Percentiles rank a stretch among this genome's conserved stretches.
Evolutionary conservation across 768 basidiomycete genomes (phyloP).

Genomic region (Termitomyces sp.): DNA sequence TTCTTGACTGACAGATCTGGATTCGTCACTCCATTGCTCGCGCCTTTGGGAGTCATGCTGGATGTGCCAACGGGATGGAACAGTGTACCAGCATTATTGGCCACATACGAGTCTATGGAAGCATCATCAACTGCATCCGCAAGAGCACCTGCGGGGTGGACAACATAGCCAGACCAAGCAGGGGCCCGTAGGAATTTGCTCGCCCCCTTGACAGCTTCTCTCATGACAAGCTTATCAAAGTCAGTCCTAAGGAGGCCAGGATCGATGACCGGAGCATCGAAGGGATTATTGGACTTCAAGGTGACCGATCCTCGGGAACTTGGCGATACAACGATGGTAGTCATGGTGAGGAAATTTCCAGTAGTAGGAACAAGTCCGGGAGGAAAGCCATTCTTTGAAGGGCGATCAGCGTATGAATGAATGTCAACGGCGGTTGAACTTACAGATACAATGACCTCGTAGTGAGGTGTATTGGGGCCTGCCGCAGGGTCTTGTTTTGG

Average conservation of each 20-base stretch:
- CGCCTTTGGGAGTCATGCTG: constrained; percentile 21
- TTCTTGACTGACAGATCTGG: constrained; percentile 27
- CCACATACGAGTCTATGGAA: constrained; percentile 21
- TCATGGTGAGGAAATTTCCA: constrained; percentile 9
- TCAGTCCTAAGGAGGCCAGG: constrained; percentile 32
- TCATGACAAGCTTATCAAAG: constrained; percentile 21
- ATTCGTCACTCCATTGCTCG: constrained; percentile 24
- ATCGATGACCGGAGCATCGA: constrained; percentile 40
- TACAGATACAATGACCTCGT: constrained; percentile 28
- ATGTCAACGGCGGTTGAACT: background rate
- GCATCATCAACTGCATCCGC: constrained; percentile 11
- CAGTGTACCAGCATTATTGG: constrained; percentile 9
- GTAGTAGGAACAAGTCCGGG: constrained; percentile 6
- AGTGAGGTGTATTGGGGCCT: constrained; percentile 28
- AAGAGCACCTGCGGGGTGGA: constrained; percentile 5
- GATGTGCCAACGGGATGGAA: constrained; percentile 23
- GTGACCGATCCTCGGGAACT: constrained; percentile 15
- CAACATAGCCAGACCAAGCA: constrained; percentile 18
- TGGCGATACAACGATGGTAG: constrained; percentile 15
- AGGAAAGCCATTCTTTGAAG: constrained; percentile 10
- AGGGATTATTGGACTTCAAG: constrained; percentile 35
- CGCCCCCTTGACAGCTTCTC: constrained; percentile 16
- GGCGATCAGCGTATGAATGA: background rate
- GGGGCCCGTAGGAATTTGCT: constrained; percentile 11
- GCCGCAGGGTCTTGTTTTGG: constrained; percentile 23